A percentile compares a stretch with the other conserved stretches of the same genome.
Conservation (phyloP, 192 early-diverging fungal species). For the Neocallimastix lanati region DNA sequence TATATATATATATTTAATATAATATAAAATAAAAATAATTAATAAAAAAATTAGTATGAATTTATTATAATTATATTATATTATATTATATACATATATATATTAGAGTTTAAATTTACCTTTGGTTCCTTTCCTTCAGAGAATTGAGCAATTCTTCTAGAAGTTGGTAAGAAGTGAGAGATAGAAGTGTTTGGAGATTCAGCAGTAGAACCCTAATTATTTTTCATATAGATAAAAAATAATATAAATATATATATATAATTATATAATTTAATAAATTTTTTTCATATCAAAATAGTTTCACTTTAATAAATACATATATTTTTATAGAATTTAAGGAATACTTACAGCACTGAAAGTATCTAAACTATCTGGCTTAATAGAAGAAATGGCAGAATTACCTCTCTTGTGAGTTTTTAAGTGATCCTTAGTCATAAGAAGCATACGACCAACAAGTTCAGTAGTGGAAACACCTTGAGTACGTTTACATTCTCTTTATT, state of each 20-base stretch:
- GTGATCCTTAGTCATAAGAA: constrained; percentile 77
- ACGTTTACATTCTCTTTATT: constrained; percentile 64
- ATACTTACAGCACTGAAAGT: constrained; percentile 23
- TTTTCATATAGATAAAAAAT: too few relatives aligned
- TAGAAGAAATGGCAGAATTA: constrained; percentile 22
- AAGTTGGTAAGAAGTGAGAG: constrained; percentile 78
- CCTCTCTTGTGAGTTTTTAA: constrained; percentile 38
- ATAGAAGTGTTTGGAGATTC: constrained; percentile 26
- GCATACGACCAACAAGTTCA: constrained; percentile 87
- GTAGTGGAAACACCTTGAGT: constrained; percentile 93
- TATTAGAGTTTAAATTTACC: not conserved
- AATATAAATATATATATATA: too few relatives aligned
- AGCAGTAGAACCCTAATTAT: constrained; percentile 11
- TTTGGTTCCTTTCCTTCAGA: constrained; percentile 59
- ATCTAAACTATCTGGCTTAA: constrained; percentile 40
- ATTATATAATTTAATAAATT: too few relatives aligned
- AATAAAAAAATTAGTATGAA: too few relatives aligned
- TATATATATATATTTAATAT: too few relatives aligned
- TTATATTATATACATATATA: too few relatives aligned
- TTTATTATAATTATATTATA: too few relatives aligned
- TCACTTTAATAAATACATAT: not conserved
- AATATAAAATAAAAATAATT: too few relatives aligned
- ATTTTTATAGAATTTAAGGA: not conserved
- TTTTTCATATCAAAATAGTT: too few relatives aligned
- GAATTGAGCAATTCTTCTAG: constrained; percentile 75